phyloP scores from a whole-genome alignment of 805 yeast genomes.

The Candida incommunis region DNA sequence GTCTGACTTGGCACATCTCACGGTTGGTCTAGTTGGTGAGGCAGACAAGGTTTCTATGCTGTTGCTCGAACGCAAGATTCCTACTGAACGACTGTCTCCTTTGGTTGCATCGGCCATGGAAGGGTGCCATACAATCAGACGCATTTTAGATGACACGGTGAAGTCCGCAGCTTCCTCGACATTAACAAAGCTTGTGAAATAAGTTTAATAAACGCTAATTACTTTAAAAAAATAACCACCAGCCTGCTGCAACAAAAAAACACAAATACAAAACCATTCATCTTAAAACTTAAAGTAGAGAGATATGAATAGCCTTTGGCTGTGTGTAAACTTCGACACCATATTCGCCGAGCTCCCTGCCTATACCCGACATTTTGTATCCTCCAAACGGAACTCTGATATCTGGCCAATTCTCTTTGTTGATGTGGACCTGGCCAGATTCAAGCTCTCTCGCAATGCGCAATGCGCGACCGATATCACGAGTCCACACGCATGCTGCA shows the following conservation, averaged over 20 bases:
- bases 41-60: conserved; percentile 66
- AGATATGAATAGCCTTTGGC: conserved; percentile 56
- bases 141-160: conserved; percentile 54
- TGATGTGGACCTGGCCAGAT: conserved; percentile 88
- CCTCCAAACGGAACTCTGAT: conserved; percentile 88
- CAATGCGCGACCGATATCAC: conserved; percentile 58
- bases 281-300: conserved; percentile 5
- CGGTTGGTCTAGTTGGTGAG: conserved; percentile 75
- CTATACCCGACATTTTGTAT: conserved; percentile 78
- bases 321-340: conserved; percentile 79
- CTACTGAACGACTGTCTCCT: conserved; percentile 64
- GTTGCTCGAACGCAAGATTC: conserved; percentile 69
- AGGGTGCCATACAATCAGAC: conserved; percentile 72
- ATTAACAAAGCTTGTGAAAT: neutral
- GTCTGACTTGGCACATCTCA: conserved; percentile 62
- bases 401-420: conserved; percentile 82
- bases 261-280: no score
- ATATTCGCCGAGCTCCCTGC: conserved; percentile 85
- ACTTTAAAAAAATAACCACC: no score
- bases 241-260: no score
- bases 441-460: conserved; percentile 59
- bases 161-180: neutral
- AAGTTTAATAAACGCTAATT: neutral
- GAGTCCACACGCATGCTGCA: conserved; percentile 70
- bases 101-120: conserved; percentile 72